A percentile compares a stretch with the other conserved stretches of the same genome.
Conservation (phyloP, 2,329 filamentous ascomycete genomes). For the Zalaria sp. region DNA sequence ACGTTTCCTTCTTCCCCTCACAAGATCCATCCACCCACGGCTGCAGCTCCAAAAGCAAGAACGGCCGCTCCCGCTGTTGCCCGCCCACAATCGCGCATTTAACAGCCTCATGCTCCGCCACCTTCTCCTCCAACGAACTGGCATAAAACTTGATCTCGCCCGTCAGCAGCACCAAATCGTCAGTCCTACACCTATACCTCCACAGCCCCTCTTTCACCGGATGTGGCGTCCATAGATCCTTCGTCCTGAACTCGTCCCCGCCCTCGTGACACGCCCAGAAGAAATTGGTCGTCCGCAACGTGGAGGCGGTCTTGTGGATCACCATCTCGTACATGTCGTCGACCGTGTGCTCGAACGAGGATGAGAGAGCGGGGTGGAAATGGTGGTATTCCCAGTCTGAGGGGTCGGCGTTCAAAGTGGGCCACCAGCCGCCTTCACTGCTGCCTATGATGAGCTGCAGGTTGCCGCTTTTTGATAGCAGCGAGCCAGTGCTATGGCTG, state of each 20-base stretch:
- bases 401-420: neutral
- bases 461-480: no score
- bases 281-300: slow-evolving; percentile 1
- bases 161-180: slow-evolving; percentile 2
- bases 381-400: slow-evolving; percentile 2
- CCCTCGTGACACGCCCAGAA: neutral
- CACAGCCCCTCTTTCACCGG: slow-evolving; percentile 1
- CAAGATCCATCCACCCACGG: neutral
- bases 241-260: slow-evolving; percentile 1
- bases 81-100: slow-evolving; percentile 1
- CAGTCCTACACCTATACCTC: slow-evolving; percentile 3
- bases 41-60: slow-evolving; percentile 2
- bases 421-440: slow-evolving; percentile 3
- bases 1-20: neutral
- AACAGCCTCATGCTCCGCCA: neutral
- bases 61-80: slow-evolving; percentile 1
- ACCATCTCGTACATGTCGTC: slow-evolving; percentile 4
- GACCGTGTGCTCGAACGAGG: slow-evolving; percentile 1
- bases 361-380: slow-evolving; percentile 1
- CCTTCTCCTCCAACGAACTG: slow-evolving; percentile 1
- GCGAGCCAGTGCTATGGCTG: no score
- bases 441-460: neutral
- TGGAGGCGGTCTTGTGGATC: neutral
- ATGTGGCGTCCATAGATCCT: slow-evolving; percentile 4
- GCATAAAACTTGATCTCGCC: slow-evolving; percentile 5